Evolutionary conservation across 148 eudicot species (phyloP).

Genomic region (Rhododendron kiyosumense): DNA sequence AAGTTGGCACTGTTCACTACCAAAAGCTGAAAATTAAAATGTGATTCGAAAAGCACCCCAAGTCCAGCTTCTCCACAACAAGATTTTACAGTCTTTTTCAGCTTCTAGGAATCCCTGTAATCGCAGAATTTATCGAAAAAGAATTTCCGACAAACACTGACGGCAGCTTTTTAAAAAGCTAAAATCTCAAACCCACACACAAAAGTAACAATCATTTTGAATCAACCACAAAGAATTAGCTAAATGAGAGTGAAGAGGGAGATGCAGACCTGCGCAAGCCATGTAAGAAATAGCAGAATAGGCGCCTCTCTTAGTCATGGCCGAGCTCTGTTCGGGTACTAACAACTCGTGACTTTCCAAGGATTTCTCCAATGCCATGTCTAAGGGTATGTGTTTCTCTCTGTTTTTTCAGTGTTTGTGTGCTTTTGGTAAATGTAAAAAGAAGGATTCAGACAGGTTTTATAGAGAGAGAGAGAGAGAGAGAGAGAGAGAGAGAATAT

Average conservation of each 20-base stretch:
- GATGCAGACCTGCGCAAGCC: constrained; percentile 55
- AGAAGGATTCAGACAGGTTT: background rate
- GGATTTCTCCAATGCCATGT: constrained; percentile 23
- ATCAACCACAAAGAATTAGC: background rate
- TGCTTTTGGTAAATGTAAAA: background rate
- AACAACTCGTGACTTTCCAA: constrained; percentile 14
- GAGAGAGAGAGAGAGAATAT: background rate
- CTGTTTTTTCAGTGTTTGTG: background rate
- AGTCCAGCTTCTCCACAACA: too few relatives aligned
- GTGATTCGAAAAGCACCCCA: too few relatives aligned
- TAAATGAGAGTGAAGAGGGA: background rate
- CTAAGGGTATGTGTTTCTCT: background rate
- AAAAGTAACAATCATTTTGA: too few relatives aligned
- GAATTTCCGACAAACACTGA: too few relatives aligned
- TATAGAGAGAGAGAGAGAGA: background rate
- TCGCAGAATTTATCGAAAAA: too few relatives aligned
- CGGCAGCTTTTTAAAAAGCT: too few relatives aligned
- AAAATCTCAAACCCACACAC: too few relatives aligned
- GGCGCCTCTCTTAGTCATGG: constrained; percentile 38
- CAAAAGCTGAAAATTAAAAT: too few relatives aligned
- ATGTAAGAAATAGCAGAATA: constrained; percentile 49
- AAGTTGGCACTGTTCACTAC: too few relatives aligned
- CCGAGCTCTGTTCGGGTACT: constrained; percentile 7
- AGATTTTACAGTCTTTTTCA: too few relatives aligned
- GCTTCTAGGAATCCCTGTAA: too few relatives aligned